These are phyloP conservation scores for Silene noctiflora DNA, from an alignment of 179 eudicot species.

Conservation along the genomic window DNA sequence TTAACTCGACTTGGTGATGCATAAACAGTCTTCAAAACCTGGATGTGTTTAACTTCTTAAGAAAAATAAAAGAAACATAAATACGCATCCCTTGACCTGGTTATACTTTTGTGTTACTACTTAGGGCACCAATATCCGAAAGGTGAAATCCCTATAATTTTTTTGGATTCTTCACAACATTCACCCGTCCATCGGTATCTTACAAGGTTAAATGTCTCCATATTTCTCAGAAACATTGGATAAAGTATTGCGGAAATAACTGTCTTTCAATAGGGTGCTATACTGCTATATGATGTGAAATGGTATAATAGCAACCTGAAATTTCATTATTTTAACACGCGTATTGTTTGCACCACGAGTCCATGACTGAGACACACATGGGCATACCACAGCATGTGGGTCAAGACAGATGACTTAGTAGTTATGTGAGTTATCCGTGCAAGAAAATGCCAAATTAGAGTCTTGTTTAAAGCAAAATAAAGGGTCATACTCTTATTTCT, in stretches of 20 bases:
- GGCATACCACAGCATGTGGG: not conserved
- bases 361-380: not conserved
- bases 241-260: not conserved
- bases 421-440: not conserved
- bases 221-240: not conserved
- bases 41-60: constrained; percentile 15
- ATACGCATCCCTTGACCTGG: not conserved
- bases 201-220: not conserved
- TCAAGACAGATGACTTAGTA: not conserved
- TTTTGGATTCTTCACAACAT: not conserved
- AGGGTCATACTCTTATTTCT: not conserved
- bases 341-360: not conserved
- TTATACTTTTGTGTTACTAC: not conserved
- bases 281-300: not conserved
- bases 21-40: constrained; percentile 98
- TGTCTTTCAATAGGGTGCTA: not conserved
- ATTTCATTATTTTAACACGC: not conserved
- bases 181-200: not conserved
- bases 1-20: constrained; percentile 98
- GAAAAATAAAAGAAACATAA: not conserved
- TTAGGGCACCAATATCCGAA: not conserved
- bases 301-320: not conserved
- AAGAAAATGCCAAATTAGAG: not conserved
- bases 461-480: not conserved
- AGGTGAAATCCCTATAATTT: not conserved